Evolutionary conservation across 257 asterid genomes (phyloP).

Genomic region (Forsythia viridissima): DNA sequence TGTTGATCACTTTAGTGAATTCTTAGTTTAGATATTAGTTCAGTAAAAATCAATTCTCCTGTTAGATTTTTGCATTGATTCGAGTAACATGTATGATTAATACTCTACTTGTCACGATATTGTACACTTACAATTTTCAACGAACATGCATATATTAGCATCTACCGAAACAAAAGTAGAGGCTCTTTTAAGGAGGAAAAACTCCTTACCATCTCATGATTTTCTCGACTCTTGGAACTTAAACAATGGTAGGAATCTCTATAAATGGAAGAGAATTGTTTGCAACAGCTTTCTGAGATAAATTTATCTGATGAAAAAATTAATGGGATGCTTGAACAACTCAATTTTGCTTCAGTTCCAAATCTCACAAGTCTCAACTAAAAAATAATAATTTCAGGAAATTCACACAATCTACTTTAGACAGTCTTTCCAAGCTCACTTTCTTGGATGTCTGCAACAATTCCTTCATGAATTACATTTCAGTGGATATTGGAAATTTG

Average conservation of each 20-base stretch:
- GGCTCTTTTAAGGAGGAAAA: conserved; percentile 62
- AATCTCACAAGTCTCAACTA: conserved; percentile 45
- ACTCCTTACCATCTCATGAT: conserved; percentile 32
- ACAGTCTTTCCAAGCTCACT: conserved; percentile 45
- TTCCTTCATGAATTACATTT: conserved; percentile 35
- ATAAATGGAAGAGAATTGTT: conserved; percentile 57
- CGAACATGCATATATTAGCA: conserved; percentile 21
- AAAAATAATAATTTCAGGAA: conserved; percentile 49
- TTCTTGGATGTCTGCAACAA: conserved; percentile 71
- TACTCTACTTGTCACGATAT: no score
- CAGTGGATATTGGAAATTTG: conserved; percentile 62
- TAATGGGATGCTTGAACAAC: conserved; percentile 36
- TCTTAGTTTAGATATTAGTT: no score
- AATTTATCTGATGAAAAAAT: conserved; percentile 41
- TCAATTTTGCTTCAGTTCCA: conserved; percentile 47
- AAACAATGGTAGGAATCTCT: conserved; percentile 42
- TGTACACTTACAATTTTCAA: not conserved
- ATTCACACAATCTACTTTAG: conserved; percentile 59
- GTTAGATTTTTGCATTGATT: no score
- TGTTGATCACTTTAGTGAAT: no score
- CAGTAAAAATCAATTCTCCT: no score
- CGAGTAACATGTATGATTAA: no score
- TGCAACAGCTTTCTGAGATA: conserved; percentile 54
- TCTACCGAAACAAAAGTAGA: conserved; percentile 55
- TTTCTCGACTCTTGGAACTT: conserved; percentile 59